Conservation (phyloP, 306 rosid species). For the Casuarina cunninghamiana region DNA sequence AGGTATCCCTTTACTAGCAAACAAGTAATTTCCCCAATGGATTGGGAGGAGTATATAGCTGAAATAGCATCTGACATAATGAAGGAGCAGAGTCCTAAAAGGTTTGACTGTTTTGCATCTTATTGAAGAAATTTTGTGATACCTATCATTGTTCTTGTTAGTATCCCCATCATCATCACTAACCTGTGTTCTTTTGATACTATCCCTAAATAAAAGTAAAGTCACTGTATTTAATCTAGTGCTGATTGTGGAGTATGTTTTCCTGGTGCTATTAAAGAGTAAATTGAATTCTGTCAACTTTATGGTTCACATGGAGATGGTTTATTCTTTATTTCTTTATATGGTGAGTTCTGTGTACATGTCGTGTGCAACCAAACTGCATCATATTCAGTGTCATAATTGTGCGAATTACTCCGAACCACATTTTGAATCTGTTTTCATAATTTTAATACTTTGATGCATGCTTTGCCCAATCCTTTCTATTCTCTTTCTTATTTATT, state of each 20-base stretch:
- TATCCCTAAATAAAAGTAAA: background rate
- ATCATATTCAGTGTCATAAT: background rate
- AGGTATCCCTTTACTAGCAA: constrained; percentile 85
- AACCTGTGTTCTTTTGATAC: background rate
- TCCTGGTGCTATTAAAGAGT: background rate
- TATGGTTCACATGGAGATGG: background rate
- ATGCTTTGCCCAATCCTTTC: background rate
- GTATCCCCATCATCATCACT: background rate
- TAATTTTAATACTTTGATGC: background rate
- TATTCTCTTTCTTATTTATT: background rate
- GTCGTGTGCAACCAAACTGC: background rate
- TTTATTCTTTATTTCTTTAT: background rate
- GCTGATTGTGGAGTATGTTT: background rate
- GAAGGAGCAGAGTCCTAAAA: constrained; percentile 98
- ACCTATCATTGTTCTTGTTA: background rate
- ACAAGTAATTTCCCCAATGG: constrained; percentile 83
- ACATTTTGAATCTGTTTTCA: background rate
- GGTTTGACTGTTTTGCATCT: constrained; percentile 42
- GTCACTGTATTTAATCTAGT: background rate
- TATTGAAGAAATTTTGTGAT: constrained; percentile 9
- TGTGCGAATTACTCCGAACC: background rate
- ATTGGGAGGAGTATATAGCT: constrained; percentile 90
- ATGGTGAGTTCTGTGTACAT: background rate
- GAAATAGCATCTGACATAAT: constrained; percentile 93
- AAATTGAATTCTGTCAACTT: background rate